These are phyloP conservation scores for Hypoxylon sp. DNA, from an alignment of 2,329 filamentous ascomycete species.

Conservation along the genomic window DNA sequence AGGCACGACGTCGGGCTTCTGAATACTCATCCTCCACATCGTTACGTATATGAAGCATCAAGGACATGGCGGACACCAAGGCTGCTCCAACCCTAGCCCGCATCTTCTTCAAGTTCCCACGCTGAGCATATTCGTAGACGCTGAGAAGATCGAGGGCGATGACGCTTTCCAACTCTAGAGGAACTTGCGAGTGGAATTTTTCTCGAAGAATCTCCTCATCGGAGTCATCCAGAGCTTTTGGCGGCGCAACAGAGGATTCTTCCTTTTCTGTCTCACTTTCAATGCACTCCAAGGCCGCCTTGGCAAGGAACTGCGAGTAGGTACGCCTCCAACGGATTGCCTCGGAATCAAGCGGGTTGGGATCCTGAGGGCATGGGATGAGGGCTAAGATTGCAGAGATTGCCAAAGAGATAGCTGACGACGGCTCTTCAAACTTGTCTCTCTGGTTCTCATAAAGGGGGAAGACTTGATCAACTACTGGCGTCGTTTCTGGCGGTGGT, in stretches of 20 bases:
- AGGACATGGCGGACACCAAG: slow-evolving; percentile 60
- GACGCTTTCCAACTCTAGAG: slow-evolving; percentile 62
- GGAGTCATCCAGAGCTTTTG: slow-evolving; percentile 59
- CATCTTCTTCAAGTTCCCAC: slow-evolving; percentile 67
- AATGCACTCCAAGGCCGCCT: slow-evolving; percentile 62
- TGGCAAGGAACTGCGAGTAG: slow-evolving; percentile 63
- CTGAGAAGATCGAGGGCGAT: slow-evolving; percentile 63
- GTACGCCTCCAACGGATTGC: slow-evolving; percentile 60
- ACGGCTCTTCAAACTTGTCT: slow-evolving; percentile 56
- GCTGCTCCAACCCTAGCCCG: slow-evolving; percentile 62
- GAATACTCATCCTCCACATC: slow-evolving; percentile 57
- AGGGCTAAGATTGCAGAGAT: slow-evolving; percentile 64
- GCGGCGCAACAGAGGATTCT: slow-evolving; percentile 60
- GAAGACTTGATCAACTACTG: slow-evolving; percentile 53
- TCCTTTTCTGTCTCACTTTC: slow-evolving; percentile 63
- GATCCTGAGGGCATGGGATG: slow-evolving; percentile 60
- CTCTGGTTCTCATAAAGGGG: slow-evolving; percentile 55
- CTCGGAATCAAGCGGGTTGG: slow-evolving; percentile 54
- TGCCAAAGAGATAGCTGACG: slow-evolving; percentile 60
- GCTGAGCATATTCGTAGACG: slow-evolving; percentile 66
- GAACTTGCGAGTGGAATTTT: slow-evolving; percentile 60
- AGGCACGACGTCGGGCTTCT: slow-evolving; percentile 62
- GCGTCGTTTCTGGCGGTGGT: slow-evolving; percentile 56
- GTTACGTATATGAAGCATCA: slow-evolving; percentile 58
- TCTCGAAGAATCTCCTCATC: slow-evolving; percentile 52